phyloP scores from a whole-genome alignment of 108 stramenopile species.

The Pseudonitzschia multistriata region DNA sequence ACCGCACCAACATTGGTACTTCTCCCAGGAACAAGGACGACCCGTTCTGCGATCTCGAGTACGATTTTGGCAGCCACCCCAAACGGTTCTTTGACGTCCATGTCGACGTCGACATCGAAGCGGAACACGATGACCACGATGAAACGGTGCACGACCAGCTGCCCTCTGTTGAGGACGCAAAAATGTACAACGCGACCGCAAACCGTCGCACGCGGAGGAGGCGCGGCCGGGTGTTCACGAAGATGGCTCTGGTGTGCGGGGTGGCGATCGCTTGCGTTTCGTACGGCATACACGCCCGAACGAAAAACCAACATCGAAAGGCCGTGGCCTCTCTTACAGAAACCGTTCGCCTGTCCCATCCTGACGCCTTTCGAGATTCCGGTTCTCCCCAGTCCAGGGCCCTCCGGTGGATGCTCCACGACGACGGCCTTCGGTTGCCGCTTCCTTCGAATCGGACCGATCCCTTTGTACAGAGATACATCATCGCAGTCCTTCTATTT shows the following conservation, averaged over 20 bases:
- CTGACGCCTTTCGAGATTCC: slow-evolving; percentile 7
- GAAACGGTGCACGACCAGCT: slow-evolving; percentile 20
- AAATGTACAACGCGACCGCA: background rate
- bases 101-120: slow-evolving; percentile 4
- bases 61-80: background rate
- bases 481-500: slow-evolving; percentile 19
- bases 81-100: slow-evolving; percentile 4
- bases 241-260: background rate
- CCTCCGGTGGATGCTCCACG: slow-evolving; percentile 19
- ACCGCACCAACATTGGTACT: background rate
- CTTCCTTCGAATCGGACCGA: background rate
- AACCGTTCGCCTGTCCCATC: slow-evolving; percentile 8
- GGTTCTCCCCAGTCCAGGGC: slow-evolving; percentile 23
- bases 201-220: background rate
- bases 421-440: slow-evolving; percentile 14
- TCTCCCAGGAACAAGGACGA: background rate
- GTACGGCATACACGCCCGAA: background rate
- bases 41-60: background rate
- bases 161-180: slow-evolving; percentile 27
- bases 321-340: background rate
- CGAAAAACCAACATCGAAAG: background rate
- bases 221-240: background rate
- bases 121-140: background rate
- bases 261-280: background rate
- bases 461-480: slow-evolving; percentile 29